These are phyloP conservation scores for Hemerocallis citrina DNA, from an alignment of 106 monocot genomes.

Conservation along the genomic window DNA sequence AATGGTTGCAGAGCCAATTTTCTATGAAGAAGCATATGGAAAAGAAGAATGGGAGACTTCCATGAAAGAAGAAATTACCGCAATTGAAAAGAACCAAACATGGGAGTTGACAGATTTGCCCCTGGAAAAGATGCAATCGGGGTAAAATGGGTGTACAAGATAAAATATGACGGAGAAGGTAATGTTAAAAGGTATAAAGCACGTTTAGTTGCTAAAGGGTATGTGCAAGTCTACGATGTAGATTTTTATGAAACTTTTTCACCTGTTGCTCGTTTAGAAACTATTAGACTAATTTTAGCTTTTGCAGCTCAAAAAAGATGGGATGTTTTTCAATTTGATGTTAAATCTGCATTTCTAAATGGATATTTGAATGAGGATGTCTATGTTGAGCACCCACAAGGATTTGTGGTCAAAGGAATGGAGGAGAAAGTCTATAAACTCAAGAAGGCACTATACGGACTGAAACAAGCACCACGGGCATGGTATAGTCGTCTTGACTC, in stretches of 20 bases:
- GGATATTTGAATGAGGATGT: conserved; percentile 7
- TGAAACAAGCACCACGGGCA: conserved; percentile 10
- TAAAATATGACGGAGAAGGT: conserved; percentile 1
- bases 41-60: conserved; percentile 11
- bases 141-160: conserved; percentile 16
- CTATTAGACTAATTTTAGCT: conserved; percentile 7
- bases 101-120: conserved; percentile 3
- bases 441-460: conserved; percentile 11
- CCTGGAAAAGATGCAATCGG: conserved; percentile 11
- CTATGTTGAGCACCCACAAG: conserved; percentile 8
- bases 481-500: conserved; percentile 10
- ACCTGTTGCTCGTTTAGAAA: conserved; percentile 16
- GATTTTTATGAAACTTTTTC: conserved; percentile 17
- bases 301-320: neutral
- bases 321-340: conserved; percentile 14
- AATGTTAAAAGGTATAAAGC: conserved; percentile 11
- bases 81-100: conserved; percentile 1
- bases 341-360: conserved; percentile 15
- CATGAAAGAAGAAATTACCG: conserved; percentile 10
- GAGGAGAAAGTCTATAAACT: conserved; percentile 17
- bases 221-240: conserved; percentile 9
- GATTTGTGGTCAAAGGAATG: conserved; percentile 1
- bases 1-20: conserved; percentile 6
- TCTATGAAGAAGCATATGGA: conserved; percentile 9
- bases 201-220: conserved; percentile 14